Evolutionary conservation across 1,284 basidiomycete genomes (phyloP).

Genomic region (Puccinia brachypodii): DNA sequence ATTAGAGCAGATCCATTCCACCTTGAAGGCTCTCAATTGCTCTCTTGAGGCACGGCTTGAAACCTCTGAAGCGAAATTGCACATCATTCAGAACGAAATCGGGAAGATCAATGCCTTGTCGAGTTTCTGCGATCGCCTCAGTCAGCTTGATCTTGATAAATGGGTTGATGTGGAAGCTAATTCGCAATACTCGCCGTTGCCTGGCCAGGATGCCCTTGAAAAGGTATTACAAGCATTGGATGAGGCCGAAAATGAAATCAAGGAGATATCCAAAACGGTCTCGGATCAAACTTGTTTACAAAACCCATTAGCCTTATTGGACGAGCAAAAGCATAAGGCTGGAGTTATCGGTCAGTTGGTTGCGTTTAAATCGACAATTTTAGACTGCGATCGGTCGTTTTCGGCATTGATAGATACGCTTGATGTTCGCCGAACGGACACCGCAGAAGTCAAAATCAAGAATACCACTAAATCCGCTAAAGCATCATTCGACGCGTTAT

Average conservation of each 20-base stretch:
- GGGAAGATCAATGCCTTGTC: neutral
- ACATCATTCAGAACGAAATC: constrained; percentile 7
- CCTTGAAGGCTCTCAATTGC: constrained; percentile 2
- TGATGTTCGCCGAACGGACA: constrained; percentile 16
- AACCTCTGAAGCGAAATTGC: neutral
- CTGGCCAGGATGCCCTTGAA: neutral
- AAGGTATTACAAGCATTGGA: neutral
- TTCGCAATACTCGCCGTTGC: constrained; percentile 25
- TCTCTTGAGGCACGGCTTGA: neutral
- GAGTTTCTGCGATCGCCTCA: constrained; percentile 11
- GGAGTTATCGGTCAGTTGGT: neutral
- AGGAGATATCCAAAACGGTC: neutral
- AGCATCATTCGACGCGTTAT: constrained; percentile 12
- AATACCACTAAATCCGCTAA: neutral
- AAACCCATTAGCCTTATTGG: neutral
- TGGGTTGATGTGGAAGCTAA: constrained; percentile 22
- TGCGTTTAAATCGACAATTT: neutral
- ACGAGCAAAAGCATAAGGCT: neutral
- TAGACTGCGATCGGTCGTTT: constrained; percentile 31
- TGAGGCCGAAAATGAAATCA: constrained; percentile 1
- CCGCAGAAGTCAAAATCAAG: neutral
- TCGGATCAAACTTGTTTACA: constrained; percentile 2
- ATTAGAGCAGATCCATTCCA: neutral
- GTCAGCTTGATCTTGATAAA: constrained; percentile 18
- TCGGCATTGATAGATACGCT: constrained; percentile 29